Percentiles rank a stretch among this genome's conserved stretches.
These are phyloP conservation scores for Oryza glumipatula DNA, from an alignment of 176 grass and related monocot species.

Conservation along the genomic window DNA sequence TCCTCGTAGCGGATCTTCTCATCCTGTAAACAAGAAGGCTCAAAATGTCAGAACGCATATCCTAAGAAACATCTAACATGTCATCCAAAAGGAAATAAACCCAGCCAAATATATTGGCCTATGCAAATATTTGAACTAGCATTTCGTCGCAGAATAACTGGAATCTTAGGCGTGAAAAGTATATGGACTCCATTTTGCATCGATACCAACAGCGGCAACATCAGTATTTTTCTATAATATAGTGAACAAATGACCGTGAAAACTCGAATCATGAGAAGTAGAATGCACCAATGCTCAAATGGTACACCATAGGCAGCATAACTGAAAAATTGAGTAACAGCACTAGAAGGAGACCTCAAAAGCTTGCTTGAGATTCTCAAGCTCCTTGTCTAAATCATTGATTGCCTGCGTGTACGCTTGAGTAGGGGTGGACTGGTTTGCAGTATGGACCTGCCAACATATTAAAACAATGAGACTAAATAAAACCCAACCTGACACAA, in stretches of 20 bases:
- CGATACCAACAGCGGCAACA: neutral
- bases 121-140: neutral
- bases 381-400: constrained; percentile 60
- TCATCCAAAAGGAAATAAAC: neutral
- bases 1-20: constrained; percentile 48
- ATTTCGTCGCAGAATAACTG: neutral
- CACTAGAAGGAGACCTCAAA: constrained; percentile 46
- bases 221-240: neutral
- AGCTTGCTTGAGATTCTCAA: constrained; percentile 50
- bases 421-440: constrained; percentile 52
- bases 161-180: neutral
- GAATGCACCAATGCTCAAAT: neutral
- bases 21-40: constrained; percentile 39
- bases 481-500: neutral
- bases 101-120: too few relatives aligned
- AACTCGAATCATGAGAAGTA: constrained; percentile 14
- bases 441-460: constrained; percentile 52
- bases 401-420: constrained; percentile 56
- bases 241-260: neutral
- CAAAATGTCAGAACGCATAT: neutral
- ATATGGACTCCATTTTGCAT: neutral
- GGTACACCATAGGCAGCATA: neutral
- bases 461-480: constrained; percentile 9
- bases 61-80: neutral
- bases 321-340: neutral